Base-by-base conservation (phyloP, 1,284 basidiomycete genomes). In the Leccinum insigne region DNA sequence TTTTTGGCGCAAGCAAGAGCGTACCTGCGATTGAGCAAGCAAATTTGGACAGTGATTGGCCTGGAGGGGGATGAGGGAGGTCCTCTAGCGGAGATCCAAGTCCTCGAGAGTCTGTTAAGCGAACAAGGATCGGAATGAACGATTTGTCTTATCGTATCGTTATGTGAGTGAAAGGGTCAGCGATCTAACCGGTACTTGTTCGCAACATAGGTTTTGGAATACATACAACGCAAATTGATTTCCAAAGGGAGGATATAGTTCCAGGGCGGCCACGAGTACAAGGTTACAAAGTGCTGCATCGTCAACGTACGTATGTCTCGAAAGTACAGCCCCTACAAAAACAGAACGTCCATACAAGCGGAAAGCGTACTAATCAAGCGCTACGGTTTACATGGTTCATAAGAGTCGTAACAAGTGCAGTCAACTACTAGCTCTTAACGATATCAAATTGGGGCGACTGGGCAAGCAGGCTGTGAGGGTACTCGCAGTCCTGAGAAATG, bases 41-140 rank as follows among this genome's bases (percentile, higher is more conserved):
- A 75, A 5, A 72, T 88, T 2, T 77, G 86, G 65, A 66, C 69
- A 14, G 76, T 84, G 23, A 79, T 86, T 63, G 88, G 89, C 4
- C 70, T 71, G 1, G 89, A 90, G 74, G 89, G 88, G 8, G 89
- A 90, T 67, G 79, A 79, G 16, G 82, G 77, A 58, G 89, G 89
- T 2, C 88, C 89, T 35, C 69, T 86, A 35, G 78, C 79, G 64
- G 88, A 90, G 71, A 79, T 86, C 3, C 70, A 72, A n/a, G 72
- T 79, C 2, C 73, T 90, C 44, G 73, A 80, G 57, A 67, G 70
- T 35, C 60, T 82, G 16, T 64, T 75, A 42, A 67, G 57, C n/a
- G 67, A 72, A 57, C 57, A 66, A 57, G 54, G 9, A n/a, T 4
- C 0, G 21, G 7, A 14, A 52, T 52, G 13, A 52, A 52, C 7